Evolutionary conservation across 2,329 filamentous ascomycete species (phyloP), one percentile per base, ranked within the genome.

Genomic region (Aquanectria penicillioides): DNA sequence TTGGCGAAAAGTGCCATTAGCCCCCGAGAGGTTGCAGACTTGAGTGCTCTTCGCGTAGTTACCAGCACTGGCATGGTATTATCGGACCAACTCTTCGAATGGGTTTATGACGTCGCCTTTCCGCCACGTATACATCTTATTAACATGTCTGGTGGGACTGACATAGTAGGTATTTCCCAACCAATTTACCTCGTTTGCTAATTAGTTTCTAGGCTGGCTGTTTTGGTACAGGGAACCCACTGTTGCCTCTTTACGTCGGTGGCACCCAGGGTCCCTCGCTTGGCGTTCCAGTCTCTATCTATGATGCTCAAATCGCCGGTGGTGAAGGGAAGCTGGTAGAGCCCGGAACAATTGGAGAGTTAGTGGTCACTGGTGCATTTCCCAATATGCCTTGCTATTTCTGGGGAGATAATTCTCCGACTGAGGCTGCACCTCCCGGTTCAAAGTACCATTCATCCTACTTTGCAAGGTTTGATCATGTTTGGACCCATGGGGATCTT

Each of bases 61-160:
- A 52, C 15, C 5, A 31, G 22, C 6, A 52, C 48, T 9, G 48
- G 48, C 23, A 52, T 41, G 26, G 26, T 41, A 5, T 25, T 52
- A n/a, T 18, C 48, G 4, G 48, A 41, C 5, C 13, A 28, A 23
- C 8, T 52, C 9, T 41, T 41, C n/a, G 26, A 31, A 10, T 52
- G 48, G 48, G 31, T 43, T 13, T 52, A 52, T 12, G 36, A 43
- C 4, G 6, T 22, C 2, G 48, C 36, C 6, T 52, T 52, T 25
- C 25, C 33, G 5, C n/a, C 15, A 3, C 26, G 33, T 4, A 23
- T 52, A 13, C 23, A 26, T 12, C 20, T 52, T 5, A 31, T 20
- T 13, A 43, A 41, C 7, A 31, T 11, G n/a, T 52, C 36, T 8
- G 48, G 48, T 9, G 48, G 48, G 6, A 52, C 48, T 12, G 48